phyloP scores from a whole-genome alignment of 495 filamentous ascomycete genomes.

The Daldinia decipiens region DNA sequence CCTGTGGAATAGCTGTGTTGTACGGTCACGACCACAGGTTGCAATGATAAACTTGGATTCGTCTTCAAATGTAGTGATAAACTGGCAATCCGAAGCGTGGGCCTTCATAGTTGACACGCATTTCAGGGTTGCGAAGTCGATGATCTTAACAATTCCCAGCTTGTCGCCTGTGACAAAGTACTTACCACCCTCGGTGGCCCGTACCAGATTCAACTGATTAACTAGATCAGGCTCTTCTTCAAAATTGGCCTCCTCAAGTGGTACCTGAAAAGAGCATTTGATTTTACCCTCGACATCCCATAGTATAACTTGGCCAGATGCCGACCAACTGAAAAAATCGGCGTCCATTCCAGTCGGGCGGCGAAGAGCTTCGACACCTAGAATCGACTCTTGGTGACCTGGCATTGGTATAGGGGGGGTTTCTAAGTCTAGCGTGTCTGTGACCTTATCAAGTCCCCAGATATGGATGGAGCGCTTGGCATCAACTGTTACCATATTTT shows the following conservation, averaged over 20 bases:
- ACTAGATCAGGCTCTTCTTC: conserved; percentile 64
- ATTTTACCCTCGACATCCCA: conserved; percentile 81
- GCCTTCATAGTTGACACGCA: conserved; percentile 77
- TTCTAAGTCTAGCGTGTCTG: conserved; percentile 44
- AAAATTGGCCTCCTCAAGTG: conserved; percentile 70
- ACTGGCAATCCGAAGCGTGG: conserved; percentile 86
- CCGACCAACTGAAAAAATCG: conserved; percentile 88
- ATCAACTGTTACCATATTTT: conserved; percentile 80
- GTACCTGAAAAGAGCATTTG: conserved; percentile 68
- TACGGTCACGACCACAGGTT: conserved; percentile 86
- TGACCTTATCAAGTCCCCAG: conserved; percentile 58
- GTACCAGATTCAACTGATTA: conserved; percentile 82
- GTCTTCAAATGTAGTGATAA: conserved; percentile 73
- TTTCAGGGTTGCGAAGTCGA: conserved; percentile 58
- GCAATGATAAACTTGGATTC: conserved; percentile 70
- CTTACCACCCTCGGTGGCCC: conserved; percentile 66
- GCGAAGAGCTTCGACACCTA: conserved; percentile 74
- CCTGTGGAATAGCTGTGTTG: conserved; percentile 83
- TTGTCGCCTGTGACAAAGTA: conserved; percentile 85
- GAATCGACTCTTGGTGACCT: conserved; percentile 80
- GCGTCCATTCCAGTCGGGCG: conserved; percentile 66
- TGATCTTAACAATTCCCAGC: conserved; percentile 77
- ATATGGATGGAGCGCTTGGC: conserved; percentile 76
- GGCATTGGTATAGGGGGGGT: conserved; percentile 59
- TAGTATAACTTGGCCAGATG: conserved; percentile 77